phyloP scores from a whole-genome alignment of 1,139 yeast species.

The Zygosaccharomyces sapae region DNA sequence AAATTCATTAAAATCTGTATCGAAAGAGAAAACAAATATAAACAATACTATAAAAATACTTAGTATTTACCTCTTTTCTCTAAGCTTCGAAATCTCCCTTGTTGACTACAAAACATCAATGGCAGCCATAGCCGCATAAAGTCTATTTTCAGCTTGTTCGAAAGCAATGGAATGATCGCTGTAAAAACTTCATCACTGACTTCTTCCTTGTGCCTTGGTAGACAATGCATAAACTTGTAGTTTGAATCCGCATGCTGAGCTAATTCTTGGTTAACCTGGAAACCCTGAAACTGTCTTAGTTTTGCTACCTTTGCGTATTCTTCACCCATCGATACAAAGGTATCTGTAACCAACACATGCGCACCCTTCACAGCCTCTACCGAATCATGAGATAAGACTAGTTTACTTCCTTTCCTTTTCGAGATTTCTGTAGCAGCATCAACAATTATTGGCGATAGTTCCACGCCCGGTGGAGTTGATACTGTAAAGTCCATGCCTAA shows the following conservation, averaged over 20 bases:
- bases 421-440: slow-evolving; percentile 55
- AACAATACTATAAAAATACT: not conserved
- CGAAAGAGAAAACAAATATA: not conserved
- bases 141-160: slow-evolving; percentile 91
- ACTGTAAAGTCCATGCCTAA: slow-evolving; percentile 78
- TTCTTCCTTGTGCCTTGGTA: slow-evolving; percentile 93
- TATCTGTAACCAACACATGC: slow-evolving; percentile 87
- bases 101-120: slow-evolving; percentile 85
- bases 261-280: slow-evolving; percentile 71
- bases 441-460: slow-evolving; percentile 55
- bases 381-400: slow-evolving; percentile 72
- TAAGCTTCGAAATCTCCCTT: slow-evolving; percentile 52
- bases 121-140: slow-evolving; percentile 94
- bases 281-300: slow-evolving; percentile 76
- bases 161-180: slow-evolving; percentile 80
- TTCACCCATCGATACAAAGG: slow-evolving; percentile 98
- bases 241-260: slow-evolving; percentile 54
- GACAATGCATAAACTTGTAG: slow-evolving; percentile 95
- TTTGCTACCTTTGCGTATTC: slow-evolving; percentile 71
- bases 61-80: slow-evolving; percentile 3
- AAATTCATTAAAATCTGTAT: not conserved
- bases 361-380: slow-evolving; percentile 65
- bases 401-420: slow-evolving; percentile 47
- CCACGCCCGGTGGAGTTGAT: slow-evolving; percentile 75
- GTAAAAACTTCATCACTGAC: slow-evolving; percentile 88